Evolutionary conservation across 2,329 filamentous ascomycete species (phyloP), one percentile per base, ranked within the genome.

Genomic region (Leptographium radiaticola): DNA sequence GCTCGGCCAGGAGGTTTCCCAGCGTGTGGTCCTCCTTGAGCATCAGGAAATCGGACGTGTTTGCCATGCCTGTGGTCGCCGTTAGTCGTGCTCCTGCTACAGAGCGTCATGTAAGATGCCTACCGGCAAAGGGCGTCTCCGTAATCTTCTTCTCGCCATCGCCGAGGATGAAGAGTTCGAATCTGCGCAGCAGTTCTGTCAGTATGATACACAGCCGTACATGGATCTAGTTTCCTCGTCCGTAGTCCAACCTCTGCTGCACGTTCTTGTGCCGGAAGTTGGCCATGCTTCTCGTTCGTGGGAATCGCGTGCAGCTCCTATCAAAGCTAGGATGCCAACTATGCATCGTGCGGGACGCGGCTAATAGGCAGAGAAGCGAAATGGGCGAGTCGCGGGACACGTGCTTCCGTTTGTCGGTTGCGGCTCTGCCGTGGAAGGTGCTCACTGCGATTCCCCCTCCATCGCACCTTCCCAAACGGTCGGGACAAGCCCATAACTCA

Each of bases 1-100:
- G 87, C 64, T 88, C 84, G 49, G 86, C 80, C 54, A 98, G 78
- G 54, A 98, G 77, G 68, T 98, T 96, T 62, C 85, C 93, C 31
- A 98, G 80, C 1, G 91, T 96, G 71, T 96, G 91, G 63, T 98
- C 93, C 69, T 98, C 93, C 70, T 96, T 97, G 71, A 89, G 88
- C 71, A 98, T 83, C 56, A 88, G 83, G 73, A 98, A 98, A 70
- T 96, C 87, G 11, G 89, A 87, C n/a, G 87, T 89, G 67, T 95
- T 95, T 25, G 91, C 88, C 66, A 95, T 89, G 65, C 89, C 89
- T 93, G 56, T 45, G n/a, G 30, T 6, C 18, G 34, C 4, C 1
- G 50, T 52, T 31, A 46, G 43, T 30, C 11, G 1, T 51, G 15
- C 13, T n/a, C 11, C 8, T 33, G 15, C 8, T 25, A 25, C 25